phyloP scores from a whole-genome alignment of 306 rosid genomes.

The Nissolia schottii region DNA sequence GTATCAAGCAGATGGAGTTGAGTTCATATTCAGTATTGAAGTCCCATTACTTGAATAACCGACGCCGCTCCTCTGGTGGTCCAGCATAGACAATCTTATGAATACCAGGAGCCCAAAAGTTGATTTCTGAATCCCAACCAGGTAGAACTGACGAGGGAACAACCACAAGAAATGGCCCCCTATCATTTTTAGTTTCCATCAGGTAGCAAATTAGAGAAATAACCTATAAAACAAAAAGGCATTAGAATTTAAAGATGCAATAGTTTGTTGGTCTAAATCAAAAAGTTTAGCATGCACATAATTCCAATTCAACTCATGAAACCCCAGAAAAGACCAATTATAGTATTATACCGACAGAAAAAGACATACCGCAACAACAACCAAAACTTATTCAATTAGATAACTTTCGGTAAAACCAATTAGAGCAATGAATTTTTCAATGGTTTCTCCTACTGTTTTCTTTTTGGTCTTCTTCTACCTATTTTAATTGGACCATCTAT shows the following conservation, averaged over 20 bases:
- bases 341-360: not conserved
- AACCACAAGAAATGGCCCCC: slow-evolving; percentile 98
- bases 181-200: slow-evolving; percentile 95
- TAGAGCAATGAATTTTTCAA: not conserved
- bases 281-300: not conserved
- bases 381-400: not conserved
- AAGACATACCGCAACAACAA: not conserved
- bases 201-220: slow-evolving; percentile 94
- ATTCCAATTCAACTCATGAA: not conserved
- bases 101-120: slow-evolving; percentile 87
- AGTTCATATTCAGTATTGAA: not conserved
- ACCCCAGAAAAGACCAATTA: not conserved
- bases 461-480: not conserved
- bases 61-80: slow-evolving; percentile 94
- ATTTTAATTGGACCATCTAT: not conserved
- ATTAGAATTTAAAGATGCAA: slow-evolving; percentile 7
- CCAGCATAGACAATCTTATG: slow-evolving; percentile 86
- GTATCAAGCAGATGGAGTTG: slow-evolving; percentile 4
- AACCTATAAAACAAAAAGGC: slow-evolving; percentile 49
- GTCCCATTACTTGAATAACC: slow-evolving; percentile 71
- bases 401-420: not conserved
- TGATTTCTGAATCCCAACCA: slow-evolving; percentile 97
- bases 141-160: slow-evolving; percentile 99
- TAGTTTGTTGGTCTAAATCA: not conserved
- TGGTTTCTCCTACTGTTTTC: not conserved